phyloP scores from a whole-genome alignment of 1,139 yeast species.

The Candida sanyaensis region DNA sequence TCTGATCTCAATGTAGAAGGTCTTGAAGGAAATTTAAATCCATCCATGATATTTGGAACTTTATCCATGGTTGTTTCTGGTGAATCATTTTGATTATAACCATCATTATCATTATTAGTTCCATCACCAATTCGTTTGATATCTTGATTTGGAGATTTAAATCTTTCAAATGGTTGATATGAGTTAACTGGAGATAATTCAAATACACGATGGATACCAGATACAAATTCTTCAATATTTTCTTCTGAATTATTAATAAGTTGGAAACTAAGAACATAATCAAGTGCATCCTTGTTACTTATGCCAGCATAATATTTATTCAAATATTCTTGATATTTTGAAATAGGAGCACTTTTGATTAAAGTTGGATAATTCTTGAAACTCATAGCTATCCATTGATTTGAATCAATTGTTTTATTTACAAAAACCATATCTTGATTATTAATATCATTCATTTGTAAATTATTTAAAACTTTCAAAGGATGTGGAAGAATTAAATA shows the following conservation, averaged over 20 bases:
- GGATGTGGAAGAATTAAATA: slow-evolving; percentile 69
- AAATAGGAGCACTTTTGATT: slow-evolving; percentile 75
- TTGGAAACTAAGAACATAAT: slow-evolving; percentile 20
- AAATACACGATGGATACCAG: slow-evolving; percentile 54
- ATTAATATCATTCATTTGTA: slow-evolving; percentile 29
- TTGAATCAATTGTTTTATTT: slow-evolving; percentile 59
- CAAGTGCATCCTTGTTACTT: slow-evolving; percentile 8
- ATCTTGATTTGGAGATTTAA: slow-evolving; percentile 17
- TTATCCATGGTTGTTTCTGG: background rate
- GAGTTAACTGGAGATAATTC: slow-evolving; percentile 30
- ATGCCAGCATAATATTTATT: slow-evolving; percentile 16
- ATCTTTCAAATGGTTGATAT: slow-evolving; percentile 42
- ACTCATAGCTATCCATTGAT: slow-evolving; percentile 88
- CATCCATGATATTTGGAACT: slow-evolving; percentile 36
- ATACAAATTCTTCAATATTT: slow-evolving; percentile 36
- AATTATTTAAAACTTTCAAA: slow-evolving; percentile 41
- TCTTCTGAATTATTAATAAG: slow-evolving; percentile 17
- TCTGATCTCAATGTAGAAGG: slow-evolving; percentile 15
- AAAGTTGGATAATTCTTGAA: slow-evolving; percentile 75
- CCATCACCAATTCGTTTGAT: slow-evolving; percentile 32
- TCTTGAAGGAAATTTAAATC: slow-evolving; percentile 34
- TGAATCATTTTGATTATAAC: background rate
- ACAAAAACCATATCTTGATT: slow-evolving; percentile 56
- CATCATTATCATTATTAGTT: slow-evolving; percentile 1
- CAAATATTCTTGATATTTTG: slow-evolving; percentile 52